Evolutionary conservation across 768 basidiomycete species (phyloP).

Genomic region (Lyophyllum semitale): DNA sequence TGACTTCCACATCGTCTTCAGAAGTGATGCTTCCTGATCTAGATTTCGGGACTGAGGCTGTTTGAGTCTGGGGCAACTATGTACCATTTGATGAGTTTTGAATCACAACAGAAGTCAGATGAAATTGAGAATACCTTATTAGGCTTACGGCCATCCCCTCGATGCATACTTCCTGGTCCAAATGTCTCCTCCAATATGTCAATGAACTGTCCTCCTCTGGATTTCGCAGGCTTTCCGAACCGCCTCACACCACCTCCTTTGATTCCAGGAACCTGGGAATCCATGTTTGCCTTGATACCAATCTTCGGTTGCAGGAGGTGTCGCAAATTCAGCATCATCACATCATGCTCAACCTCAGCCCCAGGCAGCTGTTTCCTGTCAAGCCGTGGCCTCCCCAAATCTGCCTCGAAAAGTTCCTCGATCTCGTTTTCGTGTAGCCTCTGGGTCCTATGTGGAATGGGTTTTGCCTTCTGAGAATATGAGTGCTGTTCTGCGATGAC

Average conservation of each 20-base stretch:
- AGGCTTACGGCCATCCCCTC: not conserved
- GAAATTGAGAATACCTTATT: not conserved
- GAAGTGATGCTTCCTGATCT: not conserved
- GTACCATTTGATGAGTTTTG: not conserved
- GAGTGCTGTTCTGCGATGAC: not conserved
- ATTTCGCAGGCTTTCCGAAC: not conserved
- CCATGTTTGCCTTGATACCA: not conserved
- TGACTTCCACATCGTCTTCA: not conserved
- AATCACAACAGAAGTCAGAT: too few species aligned
- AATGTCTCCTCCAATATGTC: slow-evolving; percentile 1
- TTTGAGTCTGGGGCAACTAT: not conserved
- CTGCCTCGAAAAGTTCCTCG: not conserved
- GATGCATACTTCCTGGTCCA: not conserved
- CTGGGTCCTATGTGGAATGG: not conserved
- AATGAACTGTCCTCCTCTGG: not conserved
- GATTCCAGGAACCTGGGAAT: not conserved
- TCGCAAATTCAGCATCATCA: slow-evolving; percentile 3
- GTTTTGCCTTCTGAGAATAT: not conserved
- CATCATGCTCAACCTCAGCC: not conserved
- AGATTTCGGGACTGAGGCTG: not conserved
- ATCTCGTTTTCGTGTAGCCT: not conserved
- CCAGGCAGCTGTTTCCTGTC: not conserved
- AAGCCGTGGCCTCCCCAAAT: not conserved
- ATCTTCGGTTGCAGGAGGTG: not conserved
- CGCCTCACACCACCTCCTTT: not conserved